A percentile compares a stretch with the other conserved stretches of the same genome.
phyloP scores from a whole-genome alignment of 106 monocot genomes.

The Dioscorea alata region DNA sequence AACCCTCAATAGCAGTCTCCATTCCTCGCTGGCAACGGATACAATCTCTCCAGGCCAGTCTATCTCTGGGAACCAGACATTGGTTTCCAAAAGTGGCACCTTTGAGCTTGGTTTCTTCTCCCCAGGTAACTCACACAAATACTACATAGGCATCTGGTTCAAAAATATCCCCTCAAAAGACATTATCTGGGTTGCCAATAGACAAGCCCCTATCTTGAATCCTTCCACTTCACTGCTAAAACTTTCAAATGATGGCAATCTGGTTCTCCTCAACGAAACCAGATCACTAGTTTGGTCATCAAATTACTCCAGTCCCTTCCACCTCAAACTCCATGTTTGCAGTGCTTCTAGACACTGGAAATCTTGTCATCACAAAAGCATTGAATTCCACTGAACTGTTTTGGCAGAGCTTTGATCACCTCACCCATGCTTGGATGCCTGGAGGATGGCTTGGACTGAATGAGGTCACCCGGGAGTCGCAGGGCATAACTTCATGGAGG shows the following conservation, averaged over 20 bases:
- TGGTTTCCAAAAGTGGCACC: neutral
- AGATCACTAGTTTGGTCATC: constrained; percentile 5
- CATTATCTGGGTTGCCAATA: too few species aligned
- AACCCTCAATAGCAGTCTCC: neutral
- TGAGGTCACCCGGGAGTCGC: neutral
- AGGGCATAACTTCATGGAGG: neutral
- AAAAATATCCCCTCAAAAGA: too few species aligned
- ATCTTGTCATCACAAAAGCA: constrained; percentile 1
- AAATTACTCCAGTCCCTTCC: neutral
- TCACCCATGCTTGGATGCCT: constrained; percentile 1
- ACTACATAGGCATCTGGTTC: too few species aligned
- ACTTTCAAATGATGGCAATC: neutral
- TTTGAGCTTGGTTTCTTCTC: neutral
- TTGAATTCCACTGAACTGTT: neutral
- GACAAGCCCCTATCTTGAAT: too few species aligned
- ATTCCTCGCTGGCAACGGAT: neutral
- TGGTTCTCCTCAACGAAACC: neutral
- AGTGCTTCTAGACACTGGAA: constrained; percentile 4
- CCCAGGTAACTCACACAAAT: too few species aligned
- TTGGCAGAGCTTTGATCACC: constrained; percentile 7
- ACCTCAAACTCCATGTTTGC: neutral
- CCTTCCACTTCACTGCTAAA: too few species aligned
- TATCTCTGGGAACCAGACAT: neutral
- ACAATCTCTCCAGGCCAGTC: neutral
- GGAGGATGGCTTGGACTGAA: neutral